Conservation (phyloP, 2,329 filamentous ascomycete genomes). For the Fusarium humuli region DNA sequence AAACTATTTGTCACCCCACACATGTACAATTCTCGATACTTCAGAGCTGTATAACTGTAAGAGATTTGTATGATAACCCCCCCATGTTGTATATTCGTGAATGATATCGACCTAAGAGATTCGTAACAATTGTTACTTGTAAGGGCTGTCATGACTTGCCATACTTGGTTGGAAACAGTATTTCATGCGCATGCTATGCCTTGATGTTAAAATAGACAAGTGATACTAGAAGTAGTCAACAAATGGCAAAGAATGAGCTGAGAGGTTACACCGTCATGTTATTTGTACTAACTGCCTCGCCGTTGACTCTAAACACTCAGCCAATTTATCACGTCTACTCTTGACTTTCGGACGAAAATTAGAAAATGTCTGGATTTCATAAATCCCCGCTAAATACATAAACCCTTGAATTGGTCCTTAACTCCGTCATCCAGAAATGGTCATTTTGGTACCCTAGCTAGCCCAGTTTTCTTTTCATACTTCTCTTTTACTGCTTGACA, state of each 20-base stretch:
- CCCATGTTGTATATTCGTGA: neutral
- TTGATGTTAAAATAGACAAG: neutral
- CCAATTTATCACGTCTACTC: neutral
- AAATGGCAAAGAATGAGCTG: neutral
- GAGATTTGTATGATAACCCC: neutral
- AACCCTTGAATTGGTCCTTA: constrained; percentile 12
- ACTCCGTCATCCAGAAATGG: constrained; percentile 23
- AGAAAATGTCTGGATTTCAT: constrained; percentile 2
- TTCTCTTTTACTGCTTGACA: constrained; percentile 58
- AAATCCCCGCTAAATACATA: constrained; percentile 15
- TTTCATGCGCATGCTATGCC: neutral
- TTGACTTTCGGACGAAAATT: neutral
- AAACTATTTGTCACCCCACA: neutral
- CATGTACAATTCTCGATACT: neutral
- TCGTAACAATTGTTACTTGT: neutral
- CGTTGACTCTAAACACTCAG: neutral
- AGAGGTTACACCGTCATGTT: neutral
- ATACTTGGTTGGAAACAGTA: neutral
- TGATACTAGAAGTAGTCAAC: neutral
- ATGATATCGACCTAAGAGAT: neutral
- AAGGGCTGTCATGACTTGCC: neutral
- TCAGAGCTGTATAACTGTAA: constrained; percentile 5
- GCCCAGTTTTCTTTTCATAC: neutral
- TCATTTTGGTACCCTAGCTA: constrained; percentile 3
- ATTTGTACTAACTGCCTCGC: neutral